A percentile compares a stretch with the other conserved stretches of the same genome.
These are phyloP conservation scores for Aspergillus ostianus DNA, from an alignment of 495 filamentous ascomycete species.

Conservation along the genomic window DNA sequence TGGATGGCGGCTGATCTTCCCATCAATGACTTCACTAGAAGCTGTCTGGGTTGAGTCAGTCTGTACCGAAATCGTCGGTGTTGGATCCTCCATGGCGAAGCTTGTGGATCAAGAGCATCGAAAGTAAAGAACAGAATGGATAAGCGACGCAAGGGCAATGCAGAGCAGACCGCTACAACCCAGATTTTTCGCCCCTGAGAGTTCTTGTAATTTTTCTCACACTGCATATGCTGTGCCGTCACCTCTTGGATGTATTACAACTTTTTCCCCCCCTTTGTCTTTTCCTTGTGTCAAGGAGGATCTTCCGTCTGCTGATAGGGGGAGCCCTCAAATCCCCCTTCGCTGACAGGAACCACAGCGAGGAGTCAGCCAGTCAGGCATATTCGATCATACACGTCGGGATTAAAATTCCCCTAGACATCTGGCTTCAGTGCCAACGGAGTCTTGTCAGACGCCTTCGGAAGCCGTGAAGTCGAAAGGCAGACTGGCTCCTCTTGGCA, in stretches of 20 bases:
- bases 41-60: too few species aligned
- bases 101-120: background rate
- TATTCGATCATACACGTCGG: background rate
- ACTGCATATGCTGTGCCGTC: background rate
- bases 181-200: background rate
- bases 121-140: background rate
- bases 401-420: background rate
- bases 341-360: background rate
- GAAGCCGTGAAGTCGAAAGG: background rate
- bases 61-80: background rate
- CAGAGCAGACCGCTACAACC: background rate
- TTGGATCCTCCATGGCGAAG: background rate
- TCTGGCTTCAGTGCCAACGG: background rate
- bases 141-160: constrained; percentile 6
- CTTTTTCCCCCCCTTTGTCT: constrained; percentile 1
- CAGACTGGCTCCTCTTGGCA: background rate
- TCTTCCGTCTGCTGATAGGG: background rate
- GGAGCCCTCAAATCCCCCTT: background rate
- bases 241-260: background rate
- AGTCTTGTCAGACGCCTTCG: constrained; percentile 6
- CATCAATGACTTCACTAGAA: too few species aligned
- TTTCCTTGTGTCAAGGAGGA: background rate
- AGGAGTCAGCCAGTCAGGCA: background rate
- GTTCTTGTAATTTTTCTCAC: background rate
- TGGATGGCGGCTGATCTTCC: too few species aligned